These are phyloP conservation scores for Chlamydomonas schloesseri DNA, from an alignment of 139 green algal genomes.

Conservation along the genomic window DNA sequence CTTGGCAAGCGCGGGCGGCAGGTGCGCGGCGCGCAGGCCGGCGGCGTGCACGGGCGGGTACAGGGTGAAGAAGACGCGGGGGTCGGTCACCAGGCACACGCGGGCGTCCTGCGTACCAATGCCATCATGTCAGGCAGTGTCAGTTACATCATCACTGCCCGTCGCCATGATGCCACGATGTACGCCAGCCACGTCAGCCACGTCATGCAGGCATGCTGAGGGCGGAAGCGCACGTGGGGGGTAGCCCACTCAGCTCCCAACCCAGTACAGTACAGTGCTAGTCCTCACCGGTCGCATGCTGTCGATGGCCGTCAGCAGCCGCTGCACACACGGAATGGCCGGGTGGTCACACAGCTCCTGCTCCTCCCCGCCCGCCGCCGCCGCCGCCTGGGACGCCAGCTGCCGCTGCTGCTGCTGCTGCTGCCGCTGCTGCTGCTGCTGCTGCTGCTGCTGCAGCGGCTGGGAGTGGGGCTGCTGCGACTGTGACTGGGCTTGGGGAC, in stretches of 20 bases:
- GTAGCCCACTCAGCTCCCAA: too few relatives aligned
- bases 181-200: too few relatives aligned
- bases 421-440: not conserved
- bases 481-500: too few relatives aligned
- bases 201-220: too few relatives aligned
- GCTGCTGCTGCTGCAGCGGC: too few relatives aligned
- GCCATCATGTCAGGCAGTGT: too few relatives aligned
- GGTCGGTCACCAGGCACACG: slow-evolving; percentile 26
- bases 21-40: slow-evolving; percentile 7
- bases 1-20: not conserved
- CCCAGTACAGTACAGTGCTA: too few relatives aligned
- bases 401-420: not conserved
- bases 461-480: too few relatives aligned
- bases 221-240: too few relatives aligned
- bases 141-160: too few relatives aligned
- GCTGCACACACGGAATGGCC: not conserved
- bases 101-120: not conserved
- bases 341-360: not conserved
- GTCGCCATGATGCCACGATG: too few relatives aligned
- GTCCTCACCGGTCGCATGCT: not conserved
- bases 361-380: not conserved
- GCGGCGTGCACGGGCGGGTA: slow-evolving; percentile 27
- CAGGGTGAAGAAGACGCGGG: slow-evolving; percentile 24
- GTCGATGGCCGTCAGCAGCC: slow-evolving; percentile 10
- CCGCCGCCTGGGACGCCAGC: not conserved